A percentile compares a stretch with the other conserved stretches of the same genome.
Conservation (phyloP, 2,329 filamentous ascomycete species). For the Curvularia sp. region DNA sequence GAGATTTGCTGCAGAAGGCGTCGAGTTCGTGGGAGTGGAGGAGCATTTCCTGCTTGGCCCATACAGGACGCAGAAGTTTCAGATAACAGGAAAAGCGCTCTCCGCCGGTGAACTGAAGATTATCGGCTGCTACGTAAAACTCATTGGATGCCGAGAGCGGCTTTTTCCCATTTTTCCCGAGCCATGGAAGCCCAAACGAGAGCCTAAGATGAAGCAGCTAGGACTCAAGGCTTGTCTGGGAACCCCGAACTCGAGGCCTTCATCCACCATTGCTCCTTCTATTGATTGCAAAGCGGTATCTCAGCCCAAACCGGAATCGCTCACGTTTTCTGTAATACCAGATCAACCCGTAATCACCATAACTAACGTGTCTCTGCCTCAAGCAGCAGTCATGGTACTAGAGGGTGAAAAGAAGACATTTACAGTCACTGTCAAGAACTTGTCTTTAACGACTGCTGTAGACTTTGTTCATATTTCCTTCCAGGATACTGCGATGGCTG, state of each 20-base stretch:
- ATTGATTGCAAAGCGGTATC: slow-evolving; percentile 27
- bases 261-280: slow-evolving; percentile 40
- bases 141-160: slow-evolving; percentile 81
- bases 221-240: slow-evolving; percentile 61
- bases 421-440: slow-evolving; percentile 80
- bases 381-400: slow-evolving; percentile 88
- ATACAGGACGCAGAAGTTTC: slow-evolving; percentile 80
- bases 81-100: slow-evolving; percentile 72
- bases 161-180: slow-evolving; percentile 83
- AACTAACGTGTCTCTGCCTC: slow-evolving; percentile 77
- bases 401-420: slow-evolving; percentile 86
- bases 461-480: slow-evolving; percentile 90
- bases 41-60: slow-evolving; percentile 76
- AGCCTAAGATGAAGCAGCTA: slow-evolving; percentile 77
- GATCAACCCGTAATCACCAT: slow-evolving; percentile 79
- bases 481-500: slow-evolving; percentile 82
- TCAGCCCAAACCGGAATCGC: slow-evolving; percentile 49
- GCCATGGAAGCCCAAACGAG: slow-evolving; percentile 74
- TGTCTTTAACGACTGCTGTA: slow-evolving; percentile 72
- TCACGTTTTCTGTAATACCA: slow-evolving; percentile 77
- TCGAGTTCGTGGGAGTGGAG: slow-evolving; percentile 71
- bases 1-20: slow-evolving; percentile 74
- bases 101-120: slow-evolving; percentile 73
- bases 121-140: slow-evolving; percentile 78
- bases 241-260: slow-evolving; percentile 59